Evolutionary conservation across 495 filamentous ascomycete species (phyloP), one percentile per base, ranked within the genome.

Genomic region (Schizothecium vesticola): DNA sequence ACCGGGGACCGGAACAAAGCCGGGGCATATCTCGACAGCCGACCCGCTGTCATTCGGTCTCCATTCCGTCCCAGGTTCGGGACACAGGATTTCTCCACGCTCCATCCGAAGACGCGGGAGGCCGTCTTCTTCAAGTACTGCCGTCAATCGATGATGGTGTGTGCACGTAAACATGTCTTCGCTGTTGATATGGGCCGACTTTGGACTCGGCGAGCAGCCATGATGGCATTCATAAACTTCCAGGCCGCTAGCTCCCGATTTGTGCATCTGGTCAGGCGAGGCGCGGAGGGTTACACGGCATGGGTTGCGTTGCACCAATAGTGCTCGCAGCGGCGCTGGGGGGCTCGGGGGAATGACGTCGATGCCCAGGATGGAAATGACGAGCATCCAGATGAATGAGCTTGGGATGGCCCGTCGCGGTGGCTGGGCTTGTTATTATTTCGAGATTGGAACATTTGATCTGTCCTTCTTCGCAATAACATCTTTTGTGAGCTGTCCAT

Each of bases 351-450:
- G 43, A 51, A 51, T 85, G 0, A 91, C 84, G 11, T 77, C 75
- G 3, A 88, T 81, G 3, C 90, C 75, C 29, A 93, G 74, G 1
- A 94, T 76, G 0, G 85, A 51, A 51, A 51, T 51, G 43, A 51
- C 43, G 43, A 51, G 43, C 43, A n/a, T 51, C 43, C 43, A 51
- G 19, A 51, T 51, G 16, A n/a, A 51, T n/a, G 43, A n/a, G 16
- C 43, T 51, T 9, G 43, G 43, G 3, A 95, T 79, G 0, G 0
- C 93, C 93, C 0, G 92, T 19, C 6, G 3, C 43, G 43, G 19
- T 51, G 43, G 16, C 43, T 51, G 43, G 43, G 19, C 7, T n/a
- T n/a, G 43, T n/a, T 43, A 19, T 51, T 51, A 12, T 51, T 51
- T 28, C 26, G 43, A 51, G 16, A n/a, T n/a, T 3, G 10, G 10